Evolutionary conservation across 805 yeast species (phyloP).

Genomic region (Candida multigemmis): DNA sequence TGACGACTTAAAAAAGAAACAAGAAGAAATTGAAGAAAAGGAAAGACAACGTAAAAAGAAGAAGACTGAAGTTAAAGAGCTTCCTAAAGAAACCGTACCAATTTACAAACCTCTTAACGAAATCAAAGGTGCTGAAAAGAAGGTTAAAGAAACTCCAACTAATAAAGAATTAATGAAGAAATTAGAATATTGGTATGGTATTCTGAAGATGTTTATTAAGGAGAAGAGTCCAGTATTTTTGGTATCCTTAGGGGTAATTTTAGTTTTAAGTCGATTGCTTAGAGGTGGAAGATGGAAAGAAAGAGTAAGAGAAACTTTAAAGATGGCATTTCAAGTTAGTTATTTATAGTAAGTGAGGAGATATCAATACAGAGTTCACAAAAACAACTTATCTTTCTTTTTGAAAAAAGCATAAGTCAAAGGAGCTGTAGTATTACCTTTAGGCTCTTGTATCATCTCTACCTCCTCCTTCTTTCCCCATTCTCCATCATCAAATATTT

Average conservation of each 20-base stretch:
- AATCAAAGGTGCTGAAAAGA: slow-evolving; percentile 1
- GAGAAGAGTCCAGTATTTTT: slow-evolving; percentile 20
- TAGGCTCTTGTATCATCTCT: not conserved
- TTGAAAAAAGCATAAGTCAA: too few species aligned
- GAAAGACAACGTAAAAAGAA: slow-evolving; percentile 7
- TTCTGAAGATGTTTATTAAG: slow-evolving; percentile 13
- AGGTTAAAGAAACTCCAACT: slow-evolving; percentile 1
- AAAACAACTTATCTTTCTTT: too few species aligned
- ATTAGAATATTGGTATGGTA: slow-evolving; percentile 8
- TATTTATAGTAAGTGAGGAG: slow-evolving; percentile 14
- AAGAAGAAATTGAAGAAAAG: slow-evolving; percentile 15
- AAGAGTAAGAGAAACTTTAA: slow-evolving; percentile 24
- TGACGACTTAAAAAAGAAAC: slow-evolving; percentile 6
- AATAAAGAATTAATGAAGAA: slow-evolving; percentile 6
- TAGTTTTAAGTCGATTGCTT: slow-evolving; percentile 11
- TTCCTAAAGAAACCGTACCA: slow-evolving; percentile 3
- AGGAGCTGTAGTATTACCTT: slow-evolving; percentile 4
- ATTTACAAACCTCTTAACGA: slow-evolving; percentile 1
- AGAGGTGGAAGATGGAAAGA: slow-evolving; percentile 15
- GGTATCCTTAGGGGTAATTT: slow-evolving; percentile 9
- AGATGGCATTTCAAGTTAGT: slow-evolving; percentile 36
- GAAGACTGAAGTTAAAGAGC: slow-evolving; percentile 1
- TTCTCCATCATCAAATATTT: slow-evolving; percentile 3
- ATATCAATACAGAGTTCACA: too few species aligned
- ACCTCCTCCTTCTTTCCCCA: slow-evolving; percentile 1